Conservation (phyloP, 1,139 yeast species). For the Sugiyamaella castrensis region DNA sequence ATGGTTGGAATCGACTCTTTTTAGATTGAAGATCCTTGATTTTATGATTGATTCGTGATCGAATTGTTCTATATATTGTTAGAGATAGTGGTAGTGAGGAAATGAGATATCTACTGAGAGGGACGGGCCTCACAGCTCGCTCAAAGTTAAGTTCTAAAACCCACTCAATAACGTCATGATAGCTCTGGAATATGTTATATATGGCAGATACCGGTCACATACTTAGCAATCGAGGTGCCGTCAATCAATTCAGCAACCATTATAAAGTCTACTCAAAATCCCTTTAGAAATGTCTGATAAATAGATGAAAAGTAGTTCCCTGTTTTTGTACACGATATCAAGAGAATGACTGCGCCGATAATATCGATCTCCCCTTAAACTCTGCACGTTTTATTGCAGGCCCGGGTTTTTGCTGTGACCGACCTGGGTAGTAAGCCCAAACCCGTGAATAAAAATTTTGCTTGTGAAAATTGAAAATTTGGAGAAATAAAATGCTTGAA, state of each 20-base stretch:
- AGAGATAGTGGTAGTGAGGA: no score
- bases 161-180: neutral
- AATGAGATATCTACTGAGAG: neutral
- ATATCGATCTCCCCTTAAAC: no score
- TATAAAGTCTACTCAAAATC: neutral
- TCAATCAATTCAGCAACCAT: slow-evolving; percentile 16
- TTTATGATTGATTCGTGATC: slow-evolving; percentile 42
- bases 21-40: slow-evolving; percentile 53
- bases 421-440: no score
- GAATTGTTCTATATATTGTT: slow-evolving; percentile 27
- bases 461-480: no score
- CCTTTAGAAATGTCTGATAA: no score
- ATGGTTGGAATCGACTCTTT: slow-evolving; percentile 65
- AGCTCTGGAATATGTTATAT: slow-evolving; percentile 1
- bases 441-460: no score
- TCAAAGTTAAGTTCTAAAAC: neutral
- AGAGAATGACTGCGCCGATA: neutral
- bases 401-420: no score
- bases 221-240: slow-evolving; percentile 15
- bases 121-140: neutral
- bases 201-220: neutral
- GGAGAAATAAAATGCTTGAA: no score
- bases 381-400: no score
- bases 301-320: no score
- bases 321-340: neutral